A percentile compares a stretch with the other conserved stretches of the same genome.
phyloP scores from a whole-genome alignment of 2,329 filamentous ascomycete genomes.

The Aspergillus costaricaensis region DNA sequence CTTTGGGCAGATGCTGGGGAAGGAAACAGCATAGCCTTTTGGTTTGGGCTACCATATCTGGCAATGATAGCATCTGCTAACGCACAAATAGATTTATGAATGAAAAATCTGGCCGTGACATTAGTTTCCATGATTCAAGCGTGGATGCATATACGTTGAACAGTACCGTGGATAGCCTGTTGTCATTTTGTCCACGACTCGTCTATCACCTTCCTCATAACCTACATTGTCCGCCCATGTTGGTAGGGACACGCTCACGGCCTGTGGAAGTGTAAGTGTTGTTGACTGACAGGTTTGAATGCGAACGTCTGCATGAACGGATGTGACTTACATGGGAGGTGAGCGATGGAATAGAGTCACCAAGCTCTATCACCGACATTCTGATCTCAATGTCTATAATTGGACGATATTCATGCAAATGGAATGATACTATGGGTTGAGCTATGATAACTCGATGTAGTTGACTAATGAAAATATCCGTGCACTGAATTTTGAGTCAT shows the following conservation, averaged over 20 bases:
- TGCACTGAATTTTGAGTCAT: too few relatives aligned
- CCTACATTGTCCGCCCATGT: not conserved
- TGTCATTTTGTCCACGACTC: not conserved
- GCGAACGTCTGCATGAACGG: not conserved
- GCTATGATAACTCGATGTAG: too few relatives aligned
- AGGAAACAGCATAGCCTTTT: not conserved
- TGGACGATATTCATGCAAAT: too few relatives aligned
- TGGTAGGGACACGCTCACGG: conserved; percentile 3
- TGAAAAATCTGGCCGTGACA: not conserved
- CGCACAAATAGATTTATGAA: not conserved
- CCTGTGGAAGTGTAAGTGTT: not conserved
- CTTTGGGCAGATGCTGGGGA: not conserved
- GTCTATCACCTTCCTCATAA: not conserved
- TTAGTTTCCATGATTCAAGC: not conserved
- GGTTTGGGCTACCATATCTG: not conserved
- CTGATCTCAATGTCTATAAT: not conserved
- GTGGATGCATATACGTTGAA: not conserved
- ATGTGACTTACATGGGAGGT: not conserved
- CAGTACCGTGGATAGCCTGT: conserved; percentile 1
- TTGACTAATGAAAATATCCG: too few relatives aligned
- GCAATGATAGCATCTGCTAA: not conserved
- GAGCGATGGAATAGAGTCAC: not conserved
- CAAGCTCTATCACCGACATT: not conserved
- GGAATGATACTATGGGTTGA: too few relatives aligned
- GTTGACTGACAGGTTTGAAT: not conserved